Conservation (phyloP, 352 stramenopile genomes). For the Phytophthora tubulina region DNA sequence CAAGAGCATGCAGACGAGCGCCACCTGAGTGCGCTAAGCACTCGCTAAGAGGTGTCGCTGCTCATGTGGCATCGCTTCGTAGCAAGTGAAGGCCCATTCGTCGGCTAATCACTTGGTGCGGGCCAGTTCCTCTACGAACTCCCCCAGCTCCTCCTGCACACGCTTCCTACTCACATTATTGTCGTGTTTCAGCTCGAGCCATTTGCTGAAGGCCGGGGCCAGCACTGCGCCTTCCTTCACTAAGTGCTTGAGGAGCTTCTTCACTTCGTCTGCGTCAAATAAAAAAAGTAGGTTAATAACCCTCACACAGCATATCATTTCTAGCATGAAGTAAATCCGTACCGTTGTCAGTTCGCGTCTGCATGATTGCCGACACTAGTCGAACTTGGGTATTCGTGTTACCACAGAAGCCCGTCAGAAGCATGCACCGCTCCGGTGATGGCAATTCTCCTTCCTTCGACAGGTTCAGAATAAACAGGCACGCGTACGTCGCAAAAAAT, state of each 20-base stretch:
- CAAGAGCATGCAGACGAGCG: constrained; percentile 18
- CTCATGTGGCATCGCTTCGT: constrained; percentile 15
- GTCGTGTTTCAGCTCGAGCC: constrained; percentile 81
- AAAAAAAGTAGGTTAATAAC: constrained; percentile 24
- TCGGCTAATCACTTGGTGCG: constrained; percentile 66
- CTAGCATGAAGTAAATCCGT: constrained; percentile 12
- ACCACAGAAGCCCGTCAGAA: constrained; percentile 78
- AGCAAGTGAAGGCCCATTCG: constrained; percentile 9
- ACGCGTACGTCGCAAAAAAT: constrained; percentile 72
- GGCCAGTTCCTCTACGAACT: constrained; percentile 79
- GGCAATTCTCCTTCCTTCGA: constrained; percentile 65
- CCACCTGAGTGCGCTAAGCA: constrained; percentile 27
- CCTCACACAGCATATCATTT: background rate
- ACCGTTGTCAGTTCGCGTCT: constrained; percentile 71
- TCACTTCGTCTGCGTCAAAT: constrained; percentile 60
- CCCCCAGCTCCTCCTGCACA: constrained; percentile 68
- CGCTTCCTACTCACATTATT: constrained; percentile 80
- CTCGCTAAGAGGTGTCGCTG: constrained; percentile 29
- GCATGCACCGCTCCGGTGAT: constrained; percentile 68
- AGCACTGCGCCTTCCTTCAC: constrained; percentile 69
- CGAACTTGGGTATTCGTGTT: constrained; percentile 69
- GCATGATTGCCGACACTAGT: constrained; percentile 72
- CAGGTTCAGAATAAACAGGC: constrained; percentile 70
- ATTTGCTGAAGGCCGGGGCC: constrained; percentile 65
- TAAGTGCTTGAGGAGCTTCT: constrained; percentile 74